Evolutionary conservation across 495 filamentous ascomycete species (phyloP), one percentile per base, ranked within the genome.

Genomic region (Hypoxylon intermedium): DNA sequence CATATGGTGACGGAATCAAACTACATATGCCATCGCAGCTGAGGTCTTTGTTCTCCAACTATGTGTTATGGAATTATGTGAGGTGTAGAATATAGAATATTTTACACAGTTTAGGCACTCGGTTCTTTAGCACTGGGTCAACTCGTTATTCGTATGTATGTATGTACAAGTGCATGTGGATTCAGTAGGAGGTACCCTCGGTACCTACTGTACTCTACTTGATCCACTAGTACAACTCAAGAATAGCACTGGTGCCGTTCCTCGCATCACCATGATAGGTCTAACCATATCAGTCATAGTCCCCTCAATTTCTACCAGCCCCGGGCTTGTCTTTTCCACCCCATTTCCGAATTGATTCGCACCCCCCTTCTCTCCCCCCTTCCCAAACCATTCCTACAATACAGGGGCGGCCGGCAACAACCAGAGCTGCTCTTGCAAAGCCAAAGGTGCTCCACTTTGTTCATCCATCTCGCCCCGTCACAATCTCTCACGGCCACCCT

Each of bases 331-430:
- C 36, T 45, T 31, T 56, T 30, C 13, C 31, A 55, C 45, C 45
- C 62, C 50, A 50, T 56, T 65, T 59, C 61, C 68, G 57, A 71
- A 64, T 65, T 71, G 59, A 63, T 59, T 66, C 64, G 51, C 52
- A 53, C 62, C 53, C 66, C 51, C 61, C 55, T 62, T 65, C 45
- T 53, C 58, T 61, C 55, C 53, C 65, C 65, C 48, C 23, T 64
- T 53, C 44, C 49, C 37, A 63, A 53, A 63, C 47, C 38, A 47
- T 49, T 51, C 45, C 51, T 55, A 45, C 46, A 52, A 49, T 36
- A 53, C 58, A 60, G 55, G 50, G 50, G 40, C 45, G 46, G 55
- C 55, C 54, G 56, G 62, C 51, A 65, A 56, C 62, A 55, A 50
- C 51, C 33, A 65, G 53, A 60, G 38, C 56, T 60, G 49, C 42